Evolutionary conservation across 2,329 filamentous ascomycete species (phyloP), one percentile per base, ranked within the genome.

Genomic region (Dendryphion nanum): DNA sequence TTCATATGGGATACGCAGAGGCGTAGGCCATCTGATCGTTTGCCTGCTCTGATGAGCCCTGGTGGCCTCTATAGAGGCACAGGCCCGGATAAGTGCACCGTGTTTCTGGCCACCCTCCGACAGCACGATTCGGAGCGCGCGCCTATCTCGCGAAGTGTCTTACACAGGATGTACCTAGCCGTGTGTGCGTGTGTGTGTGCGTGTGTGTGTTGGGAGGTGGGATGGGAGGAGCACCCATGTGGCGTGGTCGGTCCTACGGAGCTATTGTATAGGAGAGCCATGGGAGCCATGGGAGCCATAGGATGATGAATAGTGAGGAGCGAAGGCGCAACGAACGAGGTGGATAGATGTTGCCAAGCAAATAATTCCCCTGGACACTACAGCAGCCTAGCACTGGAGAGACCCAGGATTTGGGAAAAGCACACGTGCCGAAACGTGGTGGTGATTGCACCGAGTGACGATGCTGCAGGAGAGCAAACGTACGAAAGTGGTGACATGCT

Each of bases 231-330:
- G 37, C 20, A 15, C 29, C 12, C 23, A 23, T 35, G 37, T 30
- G 41, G 41, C 37, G 33, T 21, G 18, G 30, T 23, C 35, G 35
- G 38, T 39, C 38, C 38, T 35, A 38, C 28, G 35, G 38, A 45
- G 35, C 23, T n/a, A 26, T 10, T n/a, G 23, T 10, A n/a, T 10
- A n/a, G 23, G 10, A 26, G 23, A 26, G n/a, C 23, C 10, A 8
- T 26, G n/a, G n/a, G 23, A 10, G 23, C n/a, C 10, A n/a, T 8
- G 10, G n/a, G 10, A 10, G 23, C 23, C n/a, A 26, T 26, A 26
- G 23, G n/a, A 8, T 8, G 10, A 26, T 26, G 23, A 26, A 26
- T 10, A 26, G 10, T 26, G 10, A 26, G 10, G n/a, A 26, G 23
- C 23, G 23, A 10, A 26, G 23, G n/a, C n/a, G n/a, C n/a, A n/a